These are phyloP conservation scores for Camellia japonica DNA, from an alignment of 148 eudicot species.

Conservation along the genomic window DNA sequence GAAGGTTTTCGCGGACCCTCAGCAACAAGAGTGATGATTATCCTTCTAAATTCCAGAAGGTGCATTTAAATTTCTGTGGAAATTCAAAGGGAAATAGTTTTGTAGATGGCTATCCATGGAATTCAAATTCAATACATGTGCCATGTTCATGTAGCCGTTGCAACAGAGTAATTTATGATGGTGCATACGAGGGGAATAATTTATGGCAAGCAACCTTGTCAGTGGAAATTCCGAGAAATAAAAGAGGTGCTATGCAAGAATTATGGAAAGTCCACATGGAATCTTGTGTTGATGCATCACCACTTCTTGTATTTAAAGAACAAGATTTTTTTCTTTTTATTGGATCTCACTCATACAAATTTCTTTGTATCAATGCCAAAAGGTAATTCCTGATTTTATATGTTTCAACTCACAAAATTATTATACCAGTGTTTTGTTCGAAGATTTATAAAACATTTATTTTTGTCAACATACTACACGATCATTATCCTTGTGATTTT, in stretches of 20 bases:
- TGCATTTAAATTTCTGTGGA: conserved; percentile 28
- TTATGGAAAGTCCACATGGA: conserved; percentile 76
- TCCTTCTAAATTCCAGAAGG: conserved; percentile 43
- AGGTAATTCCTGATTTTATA: conserved; percentile 30
- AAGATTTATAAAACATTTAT: not conserved
- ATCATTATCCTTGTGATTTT: not conserved
- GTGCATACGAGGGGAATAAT: conserved; percentile 23
- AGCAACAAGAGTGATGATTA: conserved; percentile 16
- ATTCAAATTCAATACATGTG: conserved; percentile 19
- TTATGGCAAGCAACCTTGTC: conserved; percentile 28
- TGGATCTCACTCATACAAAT: conserved; percentile 83
- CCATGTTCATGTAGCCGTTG: conserved; percentile 59
- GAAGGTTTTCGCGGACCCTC: conserved; percentile 22
- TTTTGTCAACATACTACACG: not conserved
- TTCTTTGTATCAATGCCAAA: conserved; percentile 69
- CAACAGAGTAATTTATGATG: conserved; percentile 44
- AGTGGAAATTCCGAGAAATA: conserved; percentile 41
- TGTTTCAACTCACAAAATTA: not conserved
- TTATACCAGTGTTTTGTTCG: not conserved
- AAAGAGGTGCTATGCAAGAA: conserved; percentile 42
- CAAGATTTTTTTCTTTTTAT: conserved; percentile 48
- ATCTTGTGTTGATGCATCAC: conserved; percentile 96
- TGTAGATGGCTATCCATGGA: conserved; percentile 38
- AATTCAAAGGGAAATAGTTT: conserved; percentile 22
- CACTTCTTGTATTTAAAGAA: conserved; percentile 58